Base-by-base conservation (phyloP, 2,329 filamentous ascomycete species). In the Hyphodiscus sp. region DNA sequence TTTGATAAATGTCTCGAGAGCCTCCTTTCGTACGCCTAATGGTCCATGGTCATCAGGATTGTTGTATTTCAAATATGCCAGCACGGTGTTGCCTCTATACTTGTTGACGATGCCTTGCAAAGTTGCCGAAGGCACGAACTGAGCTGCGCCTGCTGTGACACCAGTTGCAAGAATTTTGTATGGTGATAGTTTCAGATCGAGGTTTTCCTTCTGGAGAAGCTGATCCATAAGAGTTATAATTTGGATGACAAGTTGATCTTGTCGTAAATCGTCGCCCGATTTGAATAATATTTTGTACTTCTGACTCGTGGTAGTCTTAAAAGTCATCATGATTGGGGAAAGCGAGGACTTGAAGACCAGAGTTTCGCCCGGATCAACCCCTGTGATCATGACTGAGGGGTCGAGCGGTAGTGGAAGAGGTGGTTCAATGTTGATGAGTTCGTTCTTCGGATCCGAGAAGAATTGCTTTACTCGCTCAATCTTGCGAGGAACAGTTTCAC, bases 211-310 rank as follows among this genome's bases (percentile, higher is more conserved):
- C 55, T 89, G 89, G 4, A 99, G 79, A 1, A 99, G 81, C 54
- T 92, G 89, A 65, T 99, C 94, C 94, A 99, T 99, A 16, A 99
- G 79, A 0, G 90, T 95, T 68, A 99, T 96, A 66, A 97, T 97
- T 66, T 89, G 94, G 51, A 99, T 95, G 38, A 99, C 92, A 2
- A 99, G 81, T 68, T 99, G 94, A 67, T 99, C 94, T 71, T 99
- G 94, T 15, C 94, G 87, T 49, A 99, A 77, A 68, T 99, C 94
- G 67, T 99, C 94, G 38, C 94, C 94, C 1, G 91, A 91, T 71
- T 99, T 99, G 81, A 99, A 99, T 50, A 97, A 87, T 59, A 99
- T 87, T 10, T 92, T 87, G 67, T 97, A 99, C 55, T 85, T 87
- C 41, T 79, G 80, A 8, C 88, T 89, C 1, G 81, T 81, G 0